A percentile compares a stretch with the other conserved stretches of the same genome.
These are phyloP conservation scores for Pelargonium cotyledonis DNA, from an alignment of 441 rosid species.

Conservation along the genomic window DNA sequence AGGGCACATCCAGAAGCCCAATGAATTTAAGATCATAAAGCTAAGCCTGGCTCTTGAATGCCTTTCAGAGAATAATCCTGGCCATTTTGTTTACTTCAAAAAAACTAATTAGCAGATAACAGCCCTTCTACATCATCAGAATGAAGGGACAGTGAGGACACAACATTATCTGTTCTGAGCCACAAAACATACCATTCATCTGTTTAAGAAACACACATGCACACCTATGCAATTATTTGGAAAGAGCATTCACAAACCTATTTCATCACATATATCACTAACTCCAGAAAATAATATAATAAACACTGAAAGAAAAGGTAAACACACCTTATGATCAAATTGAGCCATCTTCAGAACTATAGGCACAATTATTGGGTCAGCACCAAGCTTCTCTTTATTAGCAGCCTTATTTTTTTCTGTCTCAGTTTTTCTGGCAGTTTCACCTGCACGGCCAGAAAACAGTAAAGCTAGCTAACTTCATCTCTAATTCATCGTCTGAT, in stretches of 20 bases:
- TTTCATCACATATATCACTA: background rate
- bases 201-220: background rate
- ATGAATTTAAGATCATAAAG: too few relatives aligned
- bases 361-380: constrained; percentile 77
- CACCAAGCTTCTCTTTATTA: constrained; percentile 57
- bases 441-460: constrained; percentile 36
- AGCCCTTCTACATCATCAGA: background rate
- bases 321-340: constrained; percentile 82
- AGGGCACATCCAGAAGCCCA: too few relatives aligned
- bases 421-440: constrained; percentile 31
- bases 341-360: constrained; percentile 87
- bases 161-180: background rate
- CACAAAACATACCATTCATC: background rate
- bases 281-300: background rate
- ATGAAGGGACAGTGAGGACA: constrained; percentile 1
- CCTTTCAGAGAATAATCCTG: too few relatives aligned
- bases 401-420: constrained; percentile 24
- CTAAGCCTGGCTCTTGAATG: too few relatives aligned
- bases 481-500: background rate
- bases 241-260: background rate
- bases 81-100: background rate
- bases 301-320: constrained; percentile 16
- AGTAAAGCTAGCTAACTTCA: constrained; percentile 5
- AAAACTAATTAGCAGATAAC: background rate
- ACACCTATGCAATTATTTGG: background rate